These are phyloP conservation scores for Trichoderma pleuroti DNA, from an alignment of 2,329 filamentous ascomycete species.

Conservation along the genomic window DNA sequence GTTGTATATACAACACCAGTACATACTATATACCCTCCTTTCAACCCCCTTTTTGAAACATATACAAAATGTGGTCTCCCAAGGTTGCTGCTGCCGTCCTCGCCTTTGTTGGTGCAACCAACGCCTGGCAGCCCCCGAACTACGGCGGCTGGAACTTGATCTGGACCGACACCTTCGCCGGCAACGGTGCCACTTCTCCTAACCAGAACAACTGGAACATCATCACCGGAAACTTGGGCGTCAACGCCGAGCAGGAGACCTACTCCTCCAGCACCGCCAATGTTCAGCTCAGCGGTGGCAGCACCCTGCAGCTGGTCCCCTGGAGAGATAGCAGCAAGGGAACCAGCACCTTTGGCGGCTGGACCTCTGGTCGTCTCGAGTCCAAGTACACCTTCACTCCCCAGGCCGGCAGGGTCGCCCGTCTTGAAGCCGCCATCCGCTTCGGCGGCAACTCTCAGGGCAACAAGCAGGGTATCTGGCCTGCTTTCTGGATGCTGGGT, in stretches of 20 bases:
- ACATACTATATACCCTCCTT: constrained; percentile 2
- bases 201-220: constrained; percentile 41
- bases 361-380: constrained; percentile 56
- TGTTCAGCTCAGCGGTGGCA: constrained; percentile 48
- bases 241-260: constrained; percentile 51
- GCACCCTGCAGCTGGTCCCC: constrained; percentile 51
- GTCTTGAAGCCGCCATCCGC: constrained; percentile 45
- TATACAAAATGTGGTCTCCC: constrained; percentile 11
- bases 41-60: neutral
- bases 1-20: constrained; percentile 10
- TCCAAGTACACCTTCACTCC: constrained; percentile 47
- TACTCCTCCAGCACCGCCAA: constrained; percentile 47
- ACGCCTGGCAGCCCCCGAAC: constrained; percentile 37
- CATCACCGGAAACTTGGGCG: constrained; percentile 38
- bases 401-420: constrained; percentile 41
- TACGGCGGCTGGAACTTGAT: constrained; percentile 39
- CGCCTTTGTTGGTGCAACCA: constrained; percentile 31
- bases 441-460: constrained; percentile 42
- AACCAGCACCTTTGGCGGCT: constrained; percentile 33
- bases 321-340: constrained; percentile 31
- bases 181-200: constrained; percentile 34
- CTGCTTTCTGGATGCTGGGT: constrained; percentile 57
- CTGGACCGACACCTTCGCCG: constrained; percentile 45
- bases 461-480: constrained; percentile 54
- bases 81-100: constrained; percentile 26